phyloP scores from a whole-genome alignment of 2,329 filamentous ascomycete species.

The Helotiales sp. region DNA sequence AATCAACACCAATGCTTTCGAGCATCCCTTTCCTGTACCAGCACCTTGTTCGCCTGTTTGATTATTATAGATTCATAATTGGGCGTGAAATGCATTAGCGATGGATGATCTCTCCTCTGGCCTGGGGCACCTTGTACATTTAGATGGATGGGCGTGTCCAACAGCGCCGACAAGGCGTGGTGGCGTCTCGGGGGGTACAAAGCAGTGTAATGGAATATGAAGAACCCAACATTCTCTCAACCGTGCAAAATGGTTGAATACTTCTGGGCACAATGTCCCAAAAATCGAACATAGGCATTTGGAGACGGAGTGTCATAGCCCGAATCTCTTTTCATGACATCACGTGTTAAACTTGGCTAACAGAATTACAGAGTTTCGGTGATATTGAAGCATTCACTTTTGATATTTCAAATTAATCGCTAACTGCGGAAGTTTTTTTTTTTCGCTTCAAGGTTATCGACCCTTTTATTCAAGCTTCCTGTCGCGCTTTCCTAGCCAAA shows the following conservation, averaged over 20 bases:
- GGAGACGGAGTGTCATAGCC: too few relatives aligned
- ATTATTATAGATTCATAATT: slow-evolving; percentile 42
- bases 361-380: not conserved
- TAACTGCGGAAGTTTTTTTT: too few relatives aligned
- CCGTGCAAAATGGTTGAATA: not conserved
- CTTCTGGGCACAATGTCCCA: too few relatives aligned
- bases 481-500: too few relatives aligned
- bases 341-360: not conserved
- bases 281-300: too few relatives aligned
- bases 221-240: not conserved
- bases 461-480: too few relatives aligned
- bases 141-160: slow-evolving; percentile 35
- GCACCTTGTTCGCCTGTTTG: slow-evolving; percentile 38
- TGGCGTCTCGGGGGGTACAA: slow-evolving; percentile 33
- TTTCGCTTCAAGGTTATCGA: not conserved
- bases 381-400: not conserved
- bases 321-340: not conserved
- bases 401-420: too few relatives aligned
- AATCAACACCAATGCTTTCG: slow-evolving; percentile 17
- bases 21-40: slow-evolving; percentile 39
- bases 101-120: slow-evolving; percentile 45
- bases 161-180: slow-evolving; percentile 29
- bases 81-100: slow-evolving; percentile 44
- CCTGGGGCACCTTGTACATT: slow-evolving; percentile 41
- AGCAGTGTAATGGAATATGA: slow-evolving; percentile 31